These are phyloP conservation scores for Pneumocystis murina DNA, from an alignment of 1,139 yeast genomes.

Conservation along the genomic window DNA sequence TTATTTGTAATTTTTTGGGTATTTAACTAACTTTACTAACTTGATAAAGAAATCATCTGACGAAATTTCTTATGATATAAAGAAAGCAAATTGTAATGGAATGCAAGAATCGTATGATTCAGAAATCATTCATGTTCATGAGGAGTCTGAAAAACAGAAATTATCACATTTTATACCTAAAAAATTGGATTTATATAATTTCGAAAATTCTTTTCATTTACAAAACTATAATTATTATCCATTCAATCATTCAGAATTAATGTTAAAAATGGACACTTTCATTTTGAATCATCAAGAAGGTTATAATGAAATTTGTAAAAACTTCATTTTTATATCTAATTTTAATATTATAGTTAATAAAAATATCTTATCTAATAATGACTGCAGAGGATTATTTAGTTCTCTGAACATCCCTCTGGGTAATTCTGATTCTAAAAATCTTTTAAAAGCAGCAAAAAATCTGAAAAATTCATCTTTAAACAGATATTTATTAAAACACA, in stretches of 20 bases:
- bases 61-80: background rate
- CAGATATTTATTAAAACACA: background rate
- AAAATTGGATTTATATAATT: background rate
- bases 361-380: background rate
- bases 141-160: background rate
- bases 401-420: background rate
- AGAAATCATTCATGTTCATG: background rate
- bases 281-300: background rate
- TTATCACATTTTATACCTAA: background rate
- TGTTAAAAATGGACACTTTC: too few species aligned
- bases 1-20: background rate
- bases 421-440: background rate
- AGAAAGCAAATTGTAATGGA: background rate
- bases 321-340: background rate
- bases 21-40: background rate
- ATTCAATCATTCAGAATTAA: background rate
- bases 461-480: background rate
- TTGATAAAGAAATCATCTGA: background rate
- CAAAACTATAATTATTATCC: background rate
- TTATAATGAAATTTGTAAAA: background rate
- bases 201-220: background rate
- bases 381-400: background rate
- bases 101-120: background rate
- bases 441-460: background rate
- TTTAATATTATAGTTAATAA: background rate